Percentiles rank a stretch among this genome's conserved stretches.
Evolutionary conservation across 176 grass and related monocot genomes (phyloP).

Genomic region (Eragrostis nindensis): DNA sequence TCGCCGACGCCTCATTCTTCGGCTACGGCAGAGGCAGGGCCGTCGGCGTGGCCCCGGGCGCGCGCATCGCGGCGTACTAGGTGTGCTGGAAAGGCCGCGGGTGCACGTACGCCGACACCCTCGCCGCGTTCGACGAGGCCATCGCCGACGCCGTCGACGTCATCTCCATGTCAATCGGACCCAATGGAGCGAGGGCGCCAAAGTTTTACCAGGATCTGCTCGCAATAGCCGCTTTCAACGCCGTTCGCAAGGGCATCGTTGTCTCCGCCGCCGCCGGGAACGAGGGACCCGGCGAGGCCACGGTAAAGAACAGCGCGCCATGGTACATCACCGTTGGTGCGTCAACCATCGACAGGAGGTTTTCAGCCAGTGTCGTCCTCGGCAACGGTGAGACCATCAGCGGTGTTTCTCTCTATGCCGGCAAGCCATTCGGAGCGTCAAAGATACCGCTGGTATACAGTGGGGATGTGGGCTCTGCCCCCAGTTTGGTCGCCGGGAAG

Average conservation of each 20-base stretch:
- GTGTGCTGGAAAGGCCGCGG: slow-evolving; percentile 17
- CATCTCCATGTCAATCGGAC: slow-evolving; percentile 17
- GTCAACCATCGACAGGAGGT: slow-evolving; percentile 23
- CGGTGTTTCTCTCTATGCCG: slow-evolving; percentile 10
- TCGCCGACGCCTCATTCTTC: slow-evolving; percentile 11
- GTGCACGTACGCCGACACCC: slow-evolving; percentile 13
- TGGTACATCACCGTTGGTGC: slow-evolving; percentile 48
- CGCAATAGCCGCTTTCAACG: slow-evolving; percentile 48
- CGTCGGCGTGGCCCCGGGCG: slow-evolving; percentile 26
- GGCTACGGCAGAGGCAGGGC: slow-evolving; percentile 30
- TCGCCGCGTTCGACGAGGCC: slow-evolving; percentile 25
- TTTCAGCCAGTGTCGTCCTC: slow-evolving; percentile 31
- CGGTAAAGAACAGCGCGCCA: slow-evolving; percentile 39
- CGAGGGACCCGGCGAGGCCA: slow-evolving; percentile 30
- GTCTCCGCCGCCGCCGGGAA: slow-evolving; percentile 31
- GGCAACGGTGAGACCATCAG: slow-evolving; percentile 23
- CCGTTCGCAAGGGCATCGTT: slow-evolving; percentile 25
- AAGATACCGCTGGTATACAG: slow-evolving; percentile 23
- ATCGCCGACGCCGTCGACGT: slow-evolving; percentile 15
- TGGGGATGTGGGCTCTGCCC: too few species aligned
- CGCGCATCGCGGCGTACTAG: slow-evolving; percentile 34
- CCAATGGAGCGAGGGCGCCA: background rate
- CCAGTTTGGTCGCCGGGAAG: too few species aligned
- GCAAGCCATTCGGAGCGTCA: background rate
- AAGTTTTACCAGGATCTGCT: background rate